phyloP scores from a whole-genome alignment of 352 stramenopile species.

The Blastocystis sp. region DNA sequence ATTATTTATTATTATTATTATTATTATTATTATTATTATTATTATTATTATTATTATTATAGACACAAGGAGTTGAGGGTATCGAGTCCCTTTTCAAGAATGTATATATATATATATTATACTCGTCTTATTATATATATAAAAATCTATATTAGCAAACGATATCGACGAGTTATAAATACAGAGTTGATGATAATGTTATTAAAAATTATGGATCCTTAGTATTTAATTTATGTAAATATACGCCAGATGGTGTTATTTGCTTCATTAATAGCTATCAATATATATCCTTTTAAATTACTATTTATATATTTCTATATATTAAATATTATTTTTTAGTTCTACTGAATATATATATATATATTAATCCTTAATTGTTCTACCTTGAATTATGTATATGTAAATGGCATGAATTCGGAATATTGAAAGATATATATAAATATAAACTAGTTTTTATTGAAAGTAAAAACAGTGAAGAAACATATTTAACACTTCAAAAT shows the following conservation, averaged over 20 bases:
- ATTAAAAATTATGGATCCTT: constrained; percentile 82
- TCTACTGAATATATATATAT: neutral
- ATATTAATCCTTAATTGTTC: constrained; percentile 5
- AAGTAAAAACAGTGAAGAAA: constrained; percentile 97
- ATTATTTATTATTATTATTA: too few species aligned
- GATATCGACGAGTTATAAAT: constrained; percentile 77
- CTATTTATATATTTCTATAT: neutral
- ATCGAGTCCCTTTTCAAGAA: too few species aligned
- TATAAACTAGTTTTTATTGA: constrained; percentile 97
- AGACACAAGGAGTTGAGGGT: too few species aligned
- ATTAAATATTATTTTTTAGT: neutral
- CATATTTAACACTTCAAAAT: constrained; percentile 88
- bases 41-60: too few species aligned
- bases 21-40: too few species aligned
- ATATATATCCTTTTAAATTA: constrained; percentile 63
- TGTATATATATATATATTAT: too few species aligned
- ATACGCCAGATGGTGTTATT: constrained; percentile 86
- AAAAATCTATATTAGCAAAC: too few species aligned
- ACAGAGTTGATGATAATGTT: constrained; percentile 55
- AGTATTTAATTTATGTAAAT: constrained; percentile 72
- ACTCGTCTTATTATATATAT: too few species aligned
- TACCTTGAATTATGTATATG: constrained; percentile 18
- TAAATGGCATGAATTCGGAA: constrained; percentile 48
- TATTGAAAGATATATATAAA: constrained; percentile 74
- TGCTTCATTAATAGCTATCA: constrained; percentile 97